Base-by-base conservation (phyloP, 441 rosid genomes). In the Euphorbia schlechtendalii region DNA sequence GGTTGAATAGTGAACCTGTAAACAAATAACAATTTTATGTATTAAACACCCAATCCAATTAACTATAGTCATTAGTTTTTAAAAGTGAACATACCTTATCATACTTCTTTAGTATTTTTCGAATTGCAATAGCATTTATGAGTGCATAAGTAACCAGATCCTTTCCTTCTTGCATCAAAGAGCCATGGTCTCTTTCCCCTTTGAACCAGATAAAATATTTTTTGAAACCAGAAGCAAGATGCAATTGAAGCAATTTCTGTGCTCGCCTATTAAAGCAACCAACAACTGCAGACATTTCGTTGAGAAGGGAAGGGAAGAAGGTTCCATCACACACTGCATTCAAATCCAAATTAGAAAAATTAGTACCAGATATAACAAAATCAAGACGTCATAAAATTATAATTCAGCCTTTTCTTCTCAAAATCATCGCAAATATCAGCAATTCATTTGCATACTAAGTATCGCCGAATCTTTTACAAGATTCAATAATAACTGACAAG, bases 301-400 rank as follows among this genome's bases (percentile, higher is more conserved):
- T 78, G 9, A 82, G 79, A 71, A 93, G 96, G 68, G 87, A 82
- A 56, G 98, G 97, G 80, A 90, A 93, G 81, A 93, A 93, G 63
- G 84, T 88, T 43, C 85, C 92, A 72, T 90, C 96, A 51, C 95
- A 90, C 61, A 90, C 98, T 90, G 56, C 78, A 72, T 90, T 92
- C 81, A n/a, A n/a, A 21, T 22, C 34, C 8, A 38, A 32, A 63
- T 62, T 8, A 65, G 51, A 13, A 51, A 51, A 18, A 18, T 9
- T 1, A 51, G 25, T 21, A n/a, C 5, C 24, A 48, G 53, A n/a
- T 17, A n/a, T 4, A 48, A 48, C 8, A 48, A 48, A n/a, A 48
- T n/a, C n/a, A 10, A 12, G n/a, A 56, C 8, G 60, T 34, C 36
- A 0, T 27, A 65, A 46, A 54, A 38, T 32, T 46, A 4, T 8